Percentiles rank a stretch among this genome's conserved stretches.
phyloP scores from a whole-genome alignment of 1,139 yeast genomes.

The Magnusiomyces suaveolens region DNA sequence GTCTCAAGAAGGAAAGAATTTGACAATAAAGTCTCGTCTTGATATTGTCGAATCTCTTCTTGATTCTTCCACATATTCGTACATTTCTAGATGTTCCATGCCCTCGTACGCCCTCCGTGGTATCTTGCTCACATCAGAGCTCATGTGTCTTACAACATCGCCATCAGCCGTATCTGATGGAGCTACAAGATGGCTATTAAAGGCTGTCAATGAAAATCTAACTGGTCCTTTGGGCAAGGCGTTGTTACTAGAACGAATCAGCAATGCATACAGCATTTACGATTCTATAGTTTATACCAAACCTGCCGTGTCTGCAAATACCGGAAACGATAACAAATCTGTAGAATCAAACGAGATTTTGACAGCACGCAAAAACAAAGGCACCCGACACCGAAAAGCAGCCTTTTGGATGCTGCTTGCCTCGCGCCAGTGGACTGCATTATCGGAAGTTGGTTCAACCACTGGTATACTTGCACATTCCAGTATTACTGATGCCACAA shows the following conservation, averaged over 20 bases:
- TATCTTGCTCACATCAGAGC: conserved; percentile 33
- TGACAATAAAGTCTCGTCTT: conserved; percentile 51
- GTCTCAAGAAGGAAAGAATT: conserved; percentile 36
- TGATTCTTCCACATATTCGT: conserved; percentile 56
- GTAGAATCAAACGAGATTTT: conserved; percentile 3
- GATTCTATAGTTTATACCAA: conserved; percentile 15
- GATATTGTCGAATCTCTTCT: conserved; percentile 57
- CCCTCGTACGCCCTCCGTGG: conserved; percentile 53
- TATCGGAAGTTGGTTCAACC: conserved; percentile 22
- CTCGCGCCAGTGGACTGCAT: conserved; percentile 53
- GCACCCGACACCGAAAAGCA: conserved; percentile 57
- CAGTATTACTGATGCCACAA: conserved; percentile 14
- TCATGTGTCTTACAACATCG: conserved; percentile 26
- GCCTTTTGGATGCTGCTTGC: conserved; percentile 73
- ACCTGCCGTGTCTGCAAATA: neutral
- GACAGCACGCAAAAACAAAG: conserved; percentile 6
- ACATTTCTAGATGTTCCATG: conserved; percentile 52
- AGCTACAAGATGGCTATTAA: conserved; percentile 32
- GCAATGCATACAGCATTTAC: conserved; percentile 34
- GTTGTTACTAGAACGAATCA: conserved; percentile 41
- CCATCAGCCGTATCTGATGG: conserved; percentile 30
- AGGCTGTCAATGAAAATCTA: conserved; percentile 31
- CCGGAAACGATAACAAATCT: neutral
- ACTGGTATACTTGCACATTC: conserved; percentile 10
- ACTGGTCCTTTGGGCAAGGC: conserved; percentile 36